Conservation (phyloP, 1,284 basidiomycete species). For the Entoloma clypeatum region DNA sequence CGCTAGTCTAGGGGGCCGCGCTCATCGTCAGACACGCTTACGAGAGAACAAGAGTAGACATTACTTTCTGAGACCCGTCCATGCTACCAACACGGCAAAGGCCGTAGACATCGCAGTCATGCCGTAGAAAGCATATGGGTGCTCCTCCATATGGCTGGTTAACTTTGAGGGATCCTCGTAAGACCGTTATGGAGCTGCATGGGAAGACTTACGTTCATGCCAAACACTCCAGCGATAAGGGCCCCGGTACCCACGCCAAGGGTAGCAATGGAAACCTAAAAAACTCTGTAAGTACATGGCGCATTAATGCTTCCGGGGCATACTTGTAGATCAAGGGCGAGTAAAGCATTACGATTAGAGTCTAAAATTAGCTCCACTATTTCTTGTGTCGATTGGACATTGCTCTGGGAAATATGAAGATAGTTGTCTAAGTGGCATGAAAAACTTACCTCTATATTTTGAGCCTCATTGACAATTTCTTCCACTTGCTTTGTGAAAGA, state of each 20-base stretch:
- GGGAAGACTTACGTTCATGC: conserved; percentile 81
- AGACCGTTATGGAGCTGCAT: conserved; percentile 7
- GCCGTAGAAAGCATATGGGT: conserved; percentile 62
- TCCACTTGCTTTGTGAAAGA: conserved; percentile 95
- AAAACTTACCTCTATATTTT: conserved; percentile 70
- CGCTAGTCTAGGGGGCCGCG: conserved; percentile 30
- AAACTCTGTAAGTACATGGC: conserved; percentile 3
- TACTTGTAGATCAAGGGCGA: conserved; percentile 89
- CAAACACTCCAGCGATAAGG: conserved; percentile 88
- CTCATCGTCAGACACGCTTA: conserved; percentile 8
- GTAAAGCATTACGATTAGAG: conserved; percentile 89
- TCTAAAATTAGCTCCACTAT: conserved; percentile 97
- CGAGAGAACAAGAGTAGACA: conserved; percentile 10
- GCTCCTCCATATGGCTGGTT: conserved; percentile 64
- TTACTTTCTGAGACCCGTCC: conserved; percentile 60
- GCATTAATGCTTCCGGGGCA: conserved; percentile 18
- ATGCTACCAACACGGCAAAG: conserved; percentile 54
- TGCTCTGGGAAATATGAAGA: conserved; percentile 48
- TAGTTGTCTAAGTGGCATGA: neutral
- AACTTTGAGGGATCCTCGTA: conserved; percentile 42
- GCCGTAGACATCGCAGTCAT: conserved; percentile 56
- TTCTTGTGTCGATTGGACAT: conserved; percentile 95
- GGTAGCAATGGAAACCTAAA: conserved; percentile 86
- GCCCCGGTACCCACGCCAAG: conserved; percentile 92
- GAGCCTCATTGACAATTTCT: conserved; percentile 91